Evolutionary conservation across 176 grass and related monocot species (phyloP).

Genomic region (Rhipidocladum racemiflorum): DNA sequence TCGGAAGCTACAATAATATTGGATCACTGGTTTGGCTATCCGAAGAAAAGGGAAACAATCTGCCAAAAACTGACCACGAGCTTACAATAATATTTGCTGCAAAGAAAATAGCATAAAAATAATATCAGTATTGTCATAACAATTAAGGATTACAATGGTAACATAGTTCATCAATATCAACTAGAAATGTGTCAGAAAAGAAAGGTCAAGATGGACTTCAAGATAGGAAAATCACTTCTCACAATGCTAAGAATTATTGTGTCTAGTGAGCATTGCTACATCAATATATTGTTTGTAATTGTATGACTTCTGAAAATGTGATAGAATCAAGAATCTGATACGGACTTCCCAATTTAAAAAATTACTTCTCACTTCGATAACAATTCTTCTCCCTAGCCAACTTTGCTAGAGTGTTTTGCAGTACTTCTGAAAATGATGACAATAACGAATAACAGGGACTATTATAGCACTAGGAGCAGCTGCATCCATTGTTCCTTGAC

Average conservation of each 20-base stretch:
- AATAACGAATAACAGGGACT: neutral
- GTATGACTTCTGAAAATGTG: neutral
- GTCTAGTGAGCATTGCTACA: neutral
- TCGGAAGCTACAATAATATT: too few species aligned
- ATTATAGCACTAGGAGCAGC: neutral
- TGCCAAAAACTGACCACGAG: slow-evolving; percentile 68
- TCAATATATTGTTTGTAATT: neutral
- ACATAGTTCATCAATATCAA: neutral
- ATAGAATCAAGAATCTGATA: neutral
- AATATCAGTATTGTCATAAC: neutral
- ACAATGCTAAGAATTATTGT: slow-evolving; percentile 2
- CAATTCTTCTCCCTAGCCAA: neutral
- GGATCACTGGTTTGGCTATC: slow-evolving; percentile 26
- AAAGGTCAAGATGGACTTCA: neutral
- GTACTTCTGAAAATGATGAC: neutral
- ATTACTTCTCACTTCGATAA: neutral
- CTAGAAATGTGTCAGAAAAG: neutral
- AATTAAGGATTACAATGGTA: neutral
- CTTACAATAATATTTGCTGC: slow-evolving; percentile 68
- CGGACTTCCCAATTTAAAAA: neutral
- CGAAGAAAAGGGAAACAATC: slow-evolving; percentile 61
- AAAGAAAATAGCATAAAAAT: neutral
- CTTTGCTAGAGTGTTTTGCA: neutral
- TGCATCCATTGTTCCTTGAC: neutral
- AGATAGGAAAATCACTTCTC: neutral